Base-by-base conservation (phyloP, 2,329 filamentous ascomycete species). In the Aspergillus candidus region DNA sequence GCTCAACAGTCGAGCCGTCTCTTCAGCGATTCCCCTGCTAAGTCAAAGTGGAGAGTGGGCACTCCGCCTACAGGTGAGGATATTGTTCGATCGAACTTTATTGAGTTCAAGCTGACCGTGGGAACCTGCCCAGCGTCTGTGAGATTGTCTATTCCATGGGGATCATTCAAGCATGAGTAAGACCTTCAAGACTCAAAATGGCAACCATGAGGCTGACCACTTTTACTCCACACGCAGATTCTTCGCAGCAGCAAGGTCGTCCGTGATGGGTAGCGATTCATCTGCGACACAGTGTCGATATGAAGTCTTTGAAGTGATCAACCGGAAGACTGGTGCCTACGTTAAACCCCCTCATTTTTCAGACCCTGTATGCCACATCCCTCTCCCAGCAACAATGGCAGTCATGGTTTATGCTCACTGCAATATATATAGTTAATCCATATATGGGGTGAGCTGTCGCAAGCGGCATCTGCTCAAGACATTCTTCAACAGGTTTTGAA, bases 231-330 rank as follows among this genome's bases (percentile, higher is more conserved):
- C 18, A 12, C 18, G 4, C 31, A 60, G 58, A 8, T 55, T 61
- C 13, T 50, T 47, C 8, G 48, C 48, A n/a, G 43, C 39, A 31
- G 56, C 56, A 30, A 56, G 49, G 22, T 38, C 40, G 14, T 41
- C 38, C 2, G 11, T 38, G 13, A 42, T 39, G 2, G 38, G 34
- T 8, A 43, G 41, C 27, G 50, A 38, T 6, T 27, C 33, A 6
- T n/a, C 32, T 6, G 18, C 3, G n/a, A 31, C 36, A 11, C 44
- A 50, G 33, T 47, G 49, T 11, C 44, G 53, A 10, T 45, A 49
- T 35, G 52, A 60, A 38, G 51, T 57, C 4, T 59, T 65, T 22
- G 52, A 59, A 7, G 50, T 56, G 6, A 59, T 64, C 29, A 48
- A 50, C 30, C 44, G 48, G 18, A 56, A 53, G 35, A 59, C 60